These are phyloP conservation scores for Dryas integrifolia DNA, from an alignment of 331 rosid species.

Conservation along the genomic window DNA sequence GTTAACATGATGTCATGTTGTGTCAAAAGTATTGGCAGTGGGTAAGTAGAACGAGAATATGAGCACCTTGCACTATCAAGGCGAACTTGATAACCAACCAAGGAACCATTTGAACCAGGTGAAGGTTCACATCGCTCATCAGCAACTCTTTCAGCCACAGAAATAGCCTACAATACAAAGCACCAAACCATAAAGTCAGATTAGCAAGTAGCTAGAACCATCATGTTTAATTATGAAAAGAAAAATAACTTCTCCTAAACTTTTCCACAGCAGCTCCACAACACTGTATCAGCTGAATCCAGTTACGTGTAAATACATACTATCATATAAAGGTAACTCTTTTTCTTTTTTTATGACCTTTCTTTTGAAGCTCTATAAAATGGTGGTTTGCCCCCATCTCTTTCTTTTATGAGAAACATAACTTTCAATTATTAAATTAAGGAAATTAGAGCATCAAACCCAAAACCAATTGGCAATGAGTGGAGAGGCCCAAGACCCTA, in stretches of 20 bases:
- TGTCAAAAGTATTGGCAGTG: neutral
- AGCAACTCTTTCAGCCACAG: slow-evolving; percentile 94
- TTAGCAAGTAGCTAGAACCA: neutral
- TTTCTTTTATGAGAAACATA: neutral
- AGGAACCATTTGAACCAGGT: slow-evolving; percentile 85
- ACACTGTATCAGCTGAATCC: too few species aligned
- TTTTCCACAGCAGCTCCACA: neutral
- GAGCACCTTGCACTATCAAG: slow-evolving; percentile 89
- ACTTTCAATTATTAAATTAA: neutral
- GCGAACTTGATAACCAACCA: slow-evolving; percentile 98
- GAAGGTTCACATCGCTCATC: slow-evolving; percentile 90
- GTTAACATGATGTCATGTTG: neutral
- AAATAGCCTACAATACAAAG: slow-evolving; percentile 62
- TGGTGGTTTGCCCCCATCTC: too few species aligned
- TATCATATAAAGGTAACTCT: neutral
- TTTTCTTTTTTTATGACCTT: neutral
- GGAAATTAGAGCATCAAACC: neutral
- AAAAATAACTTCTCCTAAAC: neutral
- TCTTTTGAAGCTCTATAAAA: neutral
- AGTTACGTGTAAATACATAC: neutral
- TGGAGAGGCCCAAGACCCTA: too few species aligned
- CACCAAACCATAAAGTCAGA: slow-evolving; percentile 21
- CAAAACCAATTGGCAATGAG: too few species aligned
- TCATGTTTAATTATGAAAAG: neutral
- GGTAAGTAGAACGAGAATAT: slow-evolving; percentile 25